These are phyloP conservation scores for Pyricularia pennisetigena DNA, from an alignment of 2,329 filamentous ascomycete genomes.

Conservation along the genomic window DNA sequence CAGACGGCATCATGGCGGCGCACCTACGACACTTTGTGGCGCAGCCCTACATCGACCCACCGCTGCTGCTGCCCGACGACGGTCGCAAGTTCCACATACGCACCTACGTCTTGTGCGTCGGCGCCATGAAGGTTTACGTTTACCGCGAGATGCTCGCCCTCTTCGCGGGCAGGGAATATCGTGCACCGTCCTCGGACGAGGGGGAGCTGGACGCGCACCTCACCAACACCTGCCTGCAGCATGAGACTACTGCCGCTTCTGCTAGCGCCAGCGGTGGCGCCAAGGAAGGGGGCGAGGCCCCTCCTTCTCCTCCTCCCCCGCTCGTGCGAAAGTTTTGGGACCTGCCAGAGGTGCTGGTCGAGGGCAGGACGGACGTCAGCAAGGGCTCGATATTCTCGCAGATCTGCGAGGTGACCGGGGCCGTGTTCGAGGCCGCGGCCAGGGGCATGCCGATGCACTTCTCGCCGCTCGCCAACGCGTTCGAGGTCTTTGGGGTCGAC, in stretches of 20 bases:
- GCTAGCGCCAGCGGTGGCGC: neutral
- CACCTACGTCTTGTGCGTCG: constrained; percentile 77
- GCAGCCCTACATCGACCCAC: constrained; percentile 88
- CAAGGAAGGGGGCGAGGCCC: constrained; percentile 51
- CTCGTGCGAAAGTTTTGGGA: constrained; percentile 51
- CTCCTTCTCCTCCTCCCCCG: neutral
- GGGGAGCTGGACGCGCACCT: constrained; percentile 65
- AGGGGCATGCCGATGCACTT: constrained; percentile 82
- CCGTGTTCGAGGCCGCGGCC: constrained; percentile 80
- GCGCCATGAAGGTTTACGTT: constrained; percentile 72
- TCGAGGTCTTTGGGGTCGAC: constrained; percentile 87
- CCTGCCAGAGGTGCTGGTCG: constrained; percentile 29
- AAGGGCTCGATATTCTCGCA: constrained; percentile 59
- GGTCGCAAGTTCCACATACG: constrained; percentile 89
- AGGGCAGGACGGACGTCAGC: constrained; percentile 23
- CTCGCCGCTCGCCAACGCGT: constrained; percentile 77
- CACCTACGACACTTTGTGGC: constrained; percentile 94
- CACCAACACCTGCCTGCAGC: constrained; percentile 92
- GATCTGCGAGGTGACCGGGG: constrained; percentile 63
- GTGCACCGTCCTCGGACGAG: constrained; percentile 43
- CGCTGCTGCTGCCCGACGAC: constrained; percentile 59
- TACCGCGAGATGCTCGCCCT: constrained; percentile 88
- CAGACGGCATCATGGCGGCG: constrained; percentile 59
- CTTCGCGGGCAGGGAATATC: constrained; percentile 71
- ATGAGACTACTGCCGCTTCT: constrained; percentile 22